Conservation (phyloP, 176 grass and related monocot genomes). For the Oryza longistaminata region DNA sequence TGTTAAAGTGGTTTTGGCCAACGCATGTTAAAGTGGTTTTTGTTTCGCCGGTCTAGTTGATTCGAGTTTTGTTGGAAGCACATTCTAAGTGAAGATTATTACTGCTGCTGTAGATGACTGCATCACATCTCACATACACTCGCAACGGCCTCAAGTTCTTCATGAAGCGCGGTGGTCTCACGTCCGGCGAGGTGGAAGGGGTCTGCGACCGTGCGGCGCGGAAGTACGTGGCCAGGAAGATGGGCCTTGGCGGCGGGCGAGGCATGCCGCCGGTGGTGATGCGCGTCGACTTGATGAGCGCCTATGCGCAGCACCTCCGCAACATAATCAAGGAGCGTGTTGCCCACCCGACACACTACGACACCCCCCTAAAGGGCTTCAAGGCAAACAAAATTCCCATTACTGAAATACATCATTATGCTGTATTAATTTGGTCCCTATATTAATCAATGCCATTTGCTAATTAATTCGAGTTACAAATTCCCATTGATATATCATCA, state of each 20-base stretch:
- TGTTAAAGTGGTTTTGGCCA: too few relatives aligned
- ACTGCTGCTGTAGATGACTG: slow-evolving; percentile 59
- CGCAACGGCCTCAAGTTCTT: slow-evolving; percentile 96
- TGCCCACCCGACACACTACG: slow-evolving; percentile 58
- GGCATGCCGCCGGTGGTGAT: slow-evolving; percentile 41
- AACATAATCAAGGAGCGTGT: slow-evolving; percentile 65
- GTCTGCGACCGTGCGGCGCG: slow-evolving; percentile 65
- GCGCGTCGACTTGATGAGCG: slow-evolving; percentile 69
- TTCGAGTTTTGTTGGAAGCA: too few relatives aligned
- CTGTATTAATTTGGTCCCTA: too few relatives aligned
- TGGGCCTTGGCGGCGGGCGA: slow-evolving; percentile 21
- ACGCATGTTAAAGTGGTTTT: too few relatives aligned
- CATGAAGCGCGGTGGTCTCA: slow-evolving; percentile 62
- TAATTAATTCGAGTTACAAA: too few relatives aligned
- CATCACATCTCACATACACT: slow-evolving; percentile 89
- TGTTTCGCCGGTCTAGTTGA: background rate
- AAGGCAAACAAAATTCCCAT: slow-evolving; percentile 23
- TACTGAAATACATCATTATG: background rate
- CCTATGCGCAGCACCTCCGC: slow-evolving; percentile 71
- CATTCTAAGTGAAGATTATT: background rate
- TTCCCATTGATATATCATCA: background rate
- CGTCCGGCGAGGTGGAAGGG: slow-evolving; percentile 52
- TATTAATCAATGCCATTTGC: too few relatives aligned
- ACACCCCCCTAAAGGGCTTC: slow-evolving; percentile 64
- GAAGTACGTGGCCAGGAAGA: slow-evolving; percentile 57